Conservation (phyloP, 495 filamentous ascomycete species). For the Penicillium pulvis region DNA sequence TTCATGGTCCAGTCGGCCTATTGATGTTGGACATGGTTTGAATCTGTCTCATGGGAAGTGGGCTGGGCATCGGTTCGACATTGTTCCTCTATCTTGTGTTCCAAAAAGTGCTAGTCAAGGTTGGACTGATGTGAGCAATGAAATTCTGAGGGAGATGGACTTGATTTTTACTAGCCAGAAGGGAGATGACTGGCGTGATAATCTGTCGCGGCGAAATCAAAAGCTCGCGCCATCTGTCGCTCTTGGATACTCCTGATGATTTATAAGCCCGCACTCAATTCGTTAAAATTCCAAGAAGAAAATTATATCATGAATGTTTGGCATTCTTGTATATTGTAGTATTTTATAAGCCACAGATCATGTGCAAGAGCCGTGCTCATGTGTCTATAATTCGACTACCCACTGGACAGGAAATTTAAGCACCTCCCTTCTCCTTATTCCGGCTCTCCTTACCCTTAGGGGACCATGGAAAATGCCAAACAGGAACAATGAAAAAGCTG, state of each 20-base stretch:
- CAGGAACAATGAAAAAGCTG: slow-evolving; percentile 88
- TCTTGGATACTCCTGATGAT: neutral
- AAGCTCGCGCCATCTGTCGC: neutral
- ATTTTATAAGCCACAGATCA: neutral
- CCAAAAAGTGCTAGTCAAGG: neutral
- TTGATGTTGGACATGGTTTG: neutral
- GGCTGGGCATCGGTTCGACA: slow-evolving; percentile 25
- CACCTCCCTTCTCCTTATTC: slow-evolving; percentile 58
- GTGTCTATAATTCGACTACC: too few relatives aligned
- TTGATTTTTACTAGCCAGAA: slow-evolving; percentile 9
- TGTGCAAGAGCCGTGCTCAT: neutral
- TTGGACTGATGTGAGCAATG: slow-evolving; percentile 23
- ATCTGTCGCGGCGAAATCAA: slow-evolving; percentile 8
- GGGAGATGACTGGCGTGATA: slow-evolving; percentile 23
- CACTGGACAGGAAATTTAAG: slow-evolving; percentile 65
- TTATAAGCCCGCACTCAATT: neutral
- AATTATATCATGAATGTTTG: neutral
- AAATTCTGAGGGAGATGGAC: slow-evolving; percentile 20
- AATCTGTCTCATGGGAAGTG: slow-evolving; percentile 21
- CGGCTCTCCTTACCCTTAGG: slow-evolving; percentile 57
- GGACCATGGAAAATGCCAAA: slow-evolving; percentile 91
- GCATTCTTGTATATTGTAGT: neutral
- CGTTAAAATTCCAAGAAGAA: neutral
- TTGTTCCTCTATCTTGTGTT: slow-evolving; percentile 9
- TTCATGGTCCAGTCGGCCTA: slow-evolving; percentile 12